Conservation (phyloP, 306 rosid genomes). For the Medicago truncatula region DNA sequence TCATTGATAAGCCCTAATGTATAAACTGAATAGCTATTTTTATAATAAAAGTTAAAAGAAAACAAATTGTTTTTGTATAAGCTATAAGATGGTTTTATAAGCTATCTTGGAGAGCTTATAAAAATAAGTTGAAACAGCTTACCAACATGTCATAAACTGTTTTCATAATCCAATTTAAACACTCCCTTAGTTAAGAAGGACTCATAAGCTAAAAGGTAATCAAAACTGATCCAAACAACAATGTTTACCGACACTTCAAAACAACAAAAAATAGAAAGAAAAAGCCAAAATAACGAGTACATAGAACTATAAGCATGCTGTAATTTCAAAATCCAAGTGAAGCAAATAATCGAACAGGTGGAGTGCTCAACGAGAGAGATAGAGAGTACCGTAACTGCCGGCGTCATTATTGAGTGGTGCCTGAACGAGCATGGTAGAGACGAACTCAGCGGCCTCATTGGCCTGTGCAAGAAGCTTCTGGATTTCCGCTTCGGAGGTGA, state of each 20-base stretch:
- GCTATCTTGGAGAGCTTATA: no score
- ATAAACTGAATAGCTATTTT: no score
- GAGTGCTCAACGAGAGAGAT: conserved; percentile 33
- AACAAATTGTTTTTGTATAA: no score
- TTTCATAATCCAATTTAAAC: no score
- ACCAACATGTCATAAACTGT: no score
- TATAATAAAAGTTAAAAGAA: no score
- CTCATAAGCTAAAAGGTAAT: neutral
- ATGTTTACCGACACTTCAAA: neutral
- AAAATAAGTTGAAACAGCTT: no score
- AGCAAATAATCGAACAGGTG: conserved; percentile 46
- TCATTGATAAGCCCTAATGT: no score
- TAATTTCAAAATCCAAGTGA: no score
- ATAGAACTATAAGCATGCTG: neutral
- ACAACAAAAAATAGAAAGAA: neutral
- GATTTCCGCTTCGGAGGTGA: conserved; percentile 70
- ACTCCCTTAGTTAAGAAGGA: no score
- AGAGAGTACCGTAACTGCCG: conserved; percentile 77
- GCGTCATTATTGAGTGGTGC: conserved; percentile 68
- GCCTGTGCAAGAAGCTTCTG: conserved; percentile 80
- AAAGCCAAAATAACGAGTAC: neutral
- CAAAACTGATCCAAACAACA: neutral
- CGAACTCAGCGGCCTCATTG: conserved; percentile 77
- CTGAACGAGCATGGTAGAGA: conserved; percentile 84
- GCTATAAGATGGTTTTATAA: no score